Conservation (phyloP, 2,329 filamentous ascomycete species). For the Fusarium azukiicola region DNA sequence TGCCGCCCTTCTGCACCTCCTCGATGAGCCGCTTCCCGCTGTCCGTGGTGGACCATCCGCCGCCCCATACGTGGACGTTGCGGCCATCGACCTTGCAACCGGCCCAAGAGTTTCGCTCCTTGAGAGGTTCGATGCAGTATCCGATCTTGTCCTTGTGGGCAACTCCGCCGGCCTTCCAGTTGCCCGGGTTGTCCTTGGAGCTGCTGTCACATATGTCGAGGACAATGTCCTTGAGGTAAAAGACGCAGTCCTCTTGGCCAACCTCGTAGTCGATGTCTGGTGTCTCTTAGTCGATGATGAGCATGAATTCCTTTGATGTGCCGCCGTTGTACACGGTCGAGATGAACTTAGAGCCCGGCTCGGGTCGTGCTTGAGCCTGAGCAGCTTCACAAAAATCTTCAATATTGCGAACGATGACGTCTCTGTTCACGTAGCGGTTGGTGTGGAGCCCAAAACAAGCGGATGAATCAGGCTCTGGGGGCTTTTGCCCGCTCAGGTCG, state of each 20-base stretch:
- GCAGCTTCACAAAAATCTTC: background rate
- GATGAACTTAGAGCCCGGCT: background rate
- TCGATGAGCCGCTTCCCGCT: background rate
- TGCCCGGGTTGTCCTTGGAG: constrained; percentile 1
- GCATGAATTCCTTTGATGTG: background rate
- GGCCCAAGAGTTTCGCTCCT: background rate
- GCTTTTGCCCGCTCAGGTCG: background rate
- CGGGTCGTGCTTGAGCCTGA: background rate
- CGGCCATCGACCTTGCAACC: background rate
- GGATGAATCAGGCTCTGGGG: background rate
- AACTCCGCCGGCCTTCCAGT: background rate
- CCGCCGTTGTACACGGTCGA: background rate
- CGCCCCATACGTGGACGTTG: background rate
- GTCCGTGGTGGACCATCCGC: background rate
- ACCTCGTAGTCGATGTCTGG: constrained; percentile 2
- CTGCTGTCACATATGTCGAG: constrained; percentile 1
- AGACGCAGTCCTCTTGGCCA: background rate
- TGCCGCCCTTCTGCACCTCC: background rate
- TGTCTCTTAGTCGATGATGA: background rate
- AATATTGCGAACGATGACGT: background rate
- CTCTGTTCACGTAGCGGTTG: constrained; percentile 3
- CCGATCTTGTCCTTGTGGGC: background rate
- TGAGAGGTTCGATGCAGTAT: background rate
- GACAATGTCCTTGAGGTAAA: constrained; percentile 1
- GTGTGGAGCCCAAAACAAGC: background rate